Evolutionary conservation across 352 stramenopile genomes (phyloP), one percentile per base, ranked within the genome.

Genomic region (Globisporangium middletonii): DNA sequence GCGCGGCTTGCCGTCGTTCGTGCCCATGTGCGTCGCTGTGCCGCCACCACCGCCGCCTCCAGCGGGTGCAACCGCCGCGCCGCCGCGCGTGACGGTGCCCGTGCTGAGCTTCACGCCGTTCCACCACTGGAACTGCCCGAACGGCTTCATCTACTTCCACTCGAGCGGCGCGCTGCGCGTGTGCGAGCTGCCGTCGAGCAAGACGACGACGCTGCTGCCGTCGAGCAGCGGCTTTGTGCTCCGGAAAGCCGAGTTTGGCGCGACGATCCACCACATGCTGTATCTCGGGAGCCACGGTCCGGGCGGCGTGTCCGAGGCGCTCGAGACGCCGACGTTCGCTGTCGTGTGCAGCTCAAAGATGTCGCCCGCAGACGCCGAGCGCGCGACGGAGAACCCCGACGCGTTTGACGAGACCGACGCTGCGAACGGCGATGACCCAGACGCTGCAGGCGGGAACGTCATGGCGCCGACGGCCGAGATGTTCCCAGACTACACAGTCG

Each of bases 81-180:
- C 69, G n/a, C 77, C 71, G 0, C 62, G 60, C 30, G 72, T 89
- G 18, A 86, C 73, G 16, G 81, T 95, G 1, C 85, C 85, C 1
- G 83, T 95, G n/a, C 69, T 94, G 49, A 90, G 83, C 60, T 93
- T 91, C 55, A 94, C 85, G 33, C 77, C 83, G 1, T 95, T 95
- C 63, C 81, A 95, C 37, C 85, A 95, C 53, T 92, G 81, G 82
- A 94, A 95, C 56, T 95, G 83, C 46, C 85, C 85, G 2, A 87
- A 91, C 56, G 85, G 85, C 0, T 95, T 95, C 59, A 92, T 93
- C 51, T 95, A 93, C 60, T 95, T 90, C 69, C 85, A 95, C 54
- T 94, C 83, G 4, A 71, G 81, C 12, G 85, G 85, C 26, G 73
- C 73, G 1, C 69, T 95, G 16, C 83, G 85, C 2, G 83, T 95